A percentile compares a stretch with the other conserved stretches of the same genome.
Evolutionary conservation across 768 basidiomycete genomes (phyloP).

Genomic region (Lactarius quietus): DNA sequence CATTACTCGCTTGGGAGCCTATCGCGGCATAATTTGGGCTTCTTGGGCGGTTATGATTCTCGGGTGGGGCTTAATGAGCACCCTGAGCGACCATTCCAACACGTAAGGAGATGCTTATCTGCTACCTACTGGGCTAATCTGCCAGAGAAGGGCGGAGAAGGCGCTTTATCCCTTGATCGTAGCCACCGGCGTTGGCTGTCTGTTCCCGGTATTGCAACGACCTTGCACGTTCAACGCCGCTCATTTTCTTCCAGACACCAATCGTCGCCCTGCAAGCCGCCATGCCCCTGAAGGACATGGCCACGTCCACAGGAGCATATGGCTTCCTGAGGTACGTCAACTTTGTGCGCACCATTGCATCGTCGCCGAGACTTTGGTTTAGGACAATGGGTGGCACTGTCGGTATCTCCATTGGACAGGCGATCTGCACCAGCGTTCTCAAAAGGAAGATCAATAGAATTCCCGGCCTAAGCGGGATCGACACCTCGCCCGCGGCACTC

Average conservation of each 20-base stretch:
- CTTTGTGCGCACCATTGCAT: background rate
- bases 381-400: conserved; percentile 74
- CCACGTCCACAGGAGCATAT: conserved; percentile 69
- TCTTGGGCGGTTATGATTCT: conserved; percentile 54
- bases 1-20: conserved; percentile 54
- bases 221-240: background rate
- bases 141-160: conserved; percentile 49
- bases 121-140: conserved; percentile 2
- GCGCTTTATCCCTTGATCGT: conserved; percentile 63
- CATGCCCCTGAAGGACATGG: conserved; percentile 87
- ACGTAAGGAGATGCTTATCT: conserved; percentile 33
- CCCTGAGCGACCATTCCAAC: conserved; percentile 55
- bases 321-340: conserved; percentile 57
- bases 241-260: conserved; percentile 43
- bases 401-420: conserved; percentile 71
- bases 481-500: conserved; percentile 26
- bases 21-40: conserved; percentile 60
- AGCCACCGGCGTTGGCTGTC: conserved; percentile 56
- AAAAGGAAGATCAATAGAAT: conserved; percentile 29
- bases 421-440: conserved; percentile 58
- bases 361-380: conserved; percentile 9
- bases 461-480: conserved; percentile 11
- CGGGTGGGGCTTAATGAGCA: conserved; percentile 71
- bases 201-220: conserved; percentile 48
- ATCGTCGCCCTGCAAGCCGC: conserved; percentile 77